A percentile compares a stretch with the other conserved stretches of the same genome.
These are phyloP conservation scores for Neckera pumila DNA, from an alignment of 225 moss, liverwort and hornwort species.

Conservation along the genomic window DNA sequence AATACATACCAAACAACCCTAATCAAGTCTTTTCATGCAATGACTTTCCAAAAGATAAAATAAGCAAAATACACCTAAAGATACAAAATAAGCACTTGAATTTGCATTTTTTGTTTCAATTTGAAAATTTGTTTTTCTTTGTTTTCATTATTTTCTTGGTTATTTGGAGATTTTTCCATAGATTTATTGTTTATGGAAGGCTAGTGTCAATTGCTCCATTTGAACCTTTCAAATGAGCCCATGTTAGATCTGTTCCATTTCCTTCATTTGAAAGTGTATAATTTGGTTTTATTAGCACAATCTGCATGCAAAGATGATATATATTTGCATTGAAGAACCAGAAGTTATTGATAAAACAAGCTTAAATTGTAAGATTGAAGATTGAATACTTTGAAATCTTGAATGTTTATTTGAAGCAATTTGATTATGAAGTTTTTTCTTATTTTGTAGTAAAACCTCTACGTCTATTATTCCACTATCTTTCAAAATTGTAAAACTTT, in stretches of 20 bases:
- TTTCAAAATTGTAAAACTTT: slow-evolving; percentile 9
- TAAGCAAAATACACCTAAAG: neutral
- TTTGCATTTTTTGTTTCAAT: slow-evolving; percentile 25
- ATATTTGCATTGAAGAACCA: neutral
- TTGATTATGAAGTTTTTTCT: neutral
- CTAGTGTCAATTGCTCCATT: neutral
- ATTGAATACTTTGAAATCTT: neutral
- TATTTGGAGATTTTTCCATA: neutral
- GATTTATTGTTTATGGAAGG: neutral
- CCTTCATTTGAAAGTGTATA: neutral
- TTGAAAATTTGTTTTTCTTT: slow-evolving; percentile 28
- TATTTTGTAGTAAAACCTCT: neutral
- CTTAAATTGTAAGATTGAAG: neutral
- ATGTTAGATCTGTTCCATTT: neutral
- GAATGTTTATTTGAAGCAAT: neutral
- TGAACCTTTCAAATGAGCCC: neutral
- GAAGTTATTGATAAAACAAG: neutral
- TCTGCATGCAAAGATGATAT: neutral
- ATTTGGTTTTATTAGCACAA: neutral
- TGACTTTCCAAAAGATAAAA: neutral
- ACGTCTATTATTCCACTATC: neutral
- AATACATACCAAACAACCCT: neutral
- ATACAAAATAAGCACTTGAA: slow-evolving; percentile 9
- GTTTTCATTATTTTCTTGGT: slow-evolving; percentile 9
- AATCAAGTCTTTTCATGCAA: neutral